Conservation (phyloP, 2,329 filamentous ascomycete genomes). For the Fusarium chuoi region DNA sequence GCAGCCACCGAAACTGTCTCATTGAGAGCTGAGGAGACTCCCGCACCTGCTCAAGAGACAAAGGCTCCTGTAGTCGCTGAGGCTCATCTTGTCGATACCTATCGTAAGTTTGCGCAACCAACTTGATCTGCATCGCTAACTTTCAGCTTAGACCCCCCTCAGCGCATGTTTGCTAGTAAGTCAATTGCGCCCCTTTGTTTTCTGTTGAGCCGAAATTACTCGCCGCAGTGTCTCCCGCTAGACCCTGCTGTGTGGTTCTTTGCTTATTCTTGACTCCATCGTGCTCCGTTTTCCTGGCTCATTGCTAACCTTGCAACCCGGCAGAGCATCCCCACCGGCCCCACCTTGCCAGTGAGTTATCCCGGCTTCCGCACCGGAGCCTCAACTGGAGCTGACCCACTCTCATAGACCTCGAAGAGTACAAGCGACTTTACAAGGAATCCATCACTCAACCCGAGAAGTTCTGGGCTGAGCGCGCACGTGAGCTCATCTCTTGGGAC, state of each 20-base stretch:
- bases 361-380: conserved; percentile 35
- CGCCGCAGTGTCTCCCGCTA: conserved; percentile 3
- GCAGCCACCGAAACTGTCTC: conserved; percentile 25
- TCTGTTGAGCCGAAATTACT: conserved; percentile 14
- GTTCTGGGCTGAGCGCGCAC: conserved; percentile 89
- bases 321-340: conserved; percentile 76
- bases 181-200: conserved; percentile 17
- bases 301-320: conserved; percentile 51
- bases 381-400: conserved; percentile 42
- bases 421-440: conserved; percentile 77
- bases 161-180: conserved; percentile 76
- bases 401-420: conserved; percentile 69
- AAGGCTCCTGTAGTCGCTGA: conserved; percentile 74
- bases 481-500: conserved; percentile 90
- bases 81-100: conserved; percentile 81
- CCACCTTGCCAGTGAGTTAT: conserved; percentile 69
- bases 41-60: conserved; percentile 17
- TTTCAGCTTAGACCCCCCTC: conserved; percentile 63
- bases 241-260: conserved; percentile 10
- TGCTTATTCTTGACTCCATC: conserved; percentile 21
- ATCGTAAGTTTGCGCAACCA: conserved; percentile 59
- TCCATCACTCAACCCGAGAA: conserved; percentile 89
- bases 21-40: conserved; percentile 13
- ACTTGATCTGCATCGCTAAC: conserved; percentile 25
- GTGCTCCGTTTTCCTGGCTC: conserved; percentile 22